A percentile compares a stretch with the other conserved stretches of the same genome.
Evolutionary conservation across 441 rosid genomes (phyloP).

Genomic region (Populus trichocarpa): DNA sequence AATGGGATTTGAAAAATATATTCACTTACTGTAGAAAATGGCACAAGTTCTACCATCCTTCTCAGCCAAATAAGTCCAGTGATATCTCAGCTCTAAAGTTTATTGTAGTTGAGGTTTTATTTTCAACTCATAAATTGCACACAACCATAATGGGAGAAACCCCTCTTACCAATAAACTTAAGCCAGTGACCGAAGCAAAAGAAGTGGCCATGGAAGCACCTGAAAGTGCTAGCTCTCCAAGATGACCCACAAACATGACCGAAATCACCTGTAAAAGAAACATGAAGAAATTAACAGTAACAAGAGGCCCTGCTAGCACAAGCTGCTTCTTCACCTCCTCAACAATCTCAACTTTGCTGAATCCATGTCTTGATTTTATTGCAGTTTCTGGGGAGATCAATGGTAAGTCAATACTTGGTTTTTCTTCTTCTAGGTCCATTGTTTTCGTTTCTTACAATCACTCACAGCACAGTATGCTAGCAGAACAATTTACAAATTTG

Average conservation of each 20-base stretch:
- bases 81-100: no score
- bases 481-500: no score
- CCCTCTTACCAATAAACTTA: slow-evolving; percentile 30
- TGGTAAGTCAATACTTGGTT: slow-evolving; percentile 7
- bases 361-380: slow-evolving; percentile 2
- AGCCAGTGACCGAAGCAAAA: slow-evolving; percentile 33
- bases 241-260: slow-evolving; percentile 36
- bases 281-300: slow-evolving; percentile 8
- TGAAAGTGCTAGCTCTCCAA: slow-evolving; percentile 34
- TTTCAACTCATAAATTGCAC: not conserved
- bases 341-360: slow-evolving; percentile 20
- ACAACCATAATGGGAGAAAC: not conserved
- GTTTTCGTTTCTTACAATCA: no score
- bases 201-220: slow-evolving; percentile 40
- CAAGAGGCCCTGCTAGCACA: slow-evolving; percentile 31
- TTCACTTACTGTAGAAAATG: no score
- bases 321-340: slow-evolving; percentile 32
- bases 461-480: no score
- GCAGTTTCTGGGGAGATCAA: slow-evolving; percentile 5
- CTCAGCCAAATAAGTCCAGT: no score
- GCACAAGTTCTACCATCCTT: no score
- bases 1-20: no score
- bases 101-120: no score
- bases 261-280: slow-evolving; percentile 31
- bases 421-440: slow-evolving; percentile 17